phyloP scores from a whole-genome alignment of 306 rosid species.

The Quercus agrifolia region DNA sequence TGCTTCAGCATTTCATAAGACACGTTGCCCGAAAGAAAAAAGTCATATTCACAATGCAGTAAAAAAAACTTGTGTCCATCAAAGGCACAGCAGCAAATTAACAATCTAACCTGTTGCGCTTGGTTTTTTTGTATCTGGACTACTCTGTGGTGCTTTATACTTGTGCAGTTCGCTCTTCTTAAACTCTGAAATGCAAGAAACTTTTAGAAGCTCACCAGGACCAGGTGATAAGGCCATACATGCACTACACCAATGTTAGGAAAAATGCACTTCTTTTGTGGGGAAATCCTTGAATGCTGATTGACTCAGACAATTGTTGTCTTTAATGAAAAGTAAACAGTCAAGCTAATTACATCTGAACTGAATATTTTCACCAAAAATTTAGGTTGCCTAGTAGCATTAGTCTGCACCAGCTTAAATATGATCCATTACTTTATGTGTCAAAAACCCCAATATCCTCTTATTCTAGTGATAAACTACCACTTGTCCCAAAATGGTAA shows the following conservation, averaged over 20 bases:
- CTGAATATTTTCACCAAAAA: neutral
- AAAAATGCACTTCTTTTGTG: neutral
- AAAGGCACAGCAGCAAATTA: neutral
- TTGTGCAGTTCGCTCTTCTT: constrained; percentile 70
- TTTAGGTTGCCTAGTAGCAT: neutral
- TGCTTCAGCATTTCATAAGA: neutral
- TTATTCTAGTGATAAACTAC: neutral
- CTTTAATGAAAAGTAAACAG: neutral
- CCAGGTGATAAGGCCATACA: neutral
- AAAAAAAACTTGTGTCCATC: neutral
- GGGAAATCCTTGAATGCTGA: neutral
- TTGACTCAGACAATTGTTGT: neutral
- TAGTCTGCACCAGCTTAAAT: neutral
- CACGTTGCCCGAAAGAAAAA: neutral
- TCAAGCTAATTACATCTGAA: neutral
- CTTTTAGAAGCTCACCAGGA: constrained; percentile 18
- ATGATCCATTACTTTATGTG: neutral
- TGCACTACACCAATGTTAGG: neutral
- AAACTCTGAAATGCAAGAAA: constrained; percentile 58
- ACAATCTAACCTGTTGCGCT: constrained; percentile 49
- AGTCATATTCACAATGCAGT: neutral
- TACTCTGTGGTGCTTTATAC: constrained; percentile 53
- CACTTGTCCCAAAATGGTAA: too few relatives aligned
- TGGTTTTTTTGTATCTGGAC: constrained; percentile 45
- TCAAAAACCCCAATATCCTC: neutral